Evolutionary conservation across 257 asterid species (phyloP), one percentile per base, ranked within the genome.

Genomic region (Solanum neorickii): DNA sequence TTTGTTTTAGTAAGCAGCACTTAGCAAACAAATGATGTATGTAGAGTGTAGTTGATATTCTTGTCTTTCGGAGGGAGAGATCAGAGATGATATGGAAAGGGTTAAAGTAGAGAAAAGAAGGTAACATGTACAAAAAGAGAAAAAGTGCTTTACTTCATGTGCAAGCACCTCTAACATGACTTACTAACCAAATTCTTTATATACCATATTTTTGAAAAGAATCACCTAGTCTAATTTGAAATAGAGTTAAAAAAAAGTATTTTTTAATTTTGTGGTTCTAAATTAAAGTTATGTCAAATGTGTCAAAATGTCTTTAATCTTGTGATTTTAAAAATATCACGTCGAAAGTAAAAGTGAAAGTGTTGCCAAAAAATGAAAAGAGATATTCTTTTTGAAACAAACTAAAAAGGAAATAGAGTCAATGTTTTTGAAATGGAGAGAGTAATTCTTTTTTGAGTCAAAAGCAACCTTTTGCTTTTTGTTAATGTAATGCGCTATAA

Each of bases 121-220:
- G 84, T 44, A 44, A 3, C 87, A 91, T 88, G 84, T 56, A 76
- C 59, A 23, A 52, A 72, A 86, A 2, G 59, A 83, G 83, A 87
- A 90, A 90, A 90, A 70, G 94, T 91, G 91, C 87, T 87, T 84
- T 91, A 91, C 95, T 93, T 95, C 90, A 89, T 91, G 90, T 82
- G 94, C 91, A 95, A 94, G 97, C 91, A 91, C 92, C 87, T 70
- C 88, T 70, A 70, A 44, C 62, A 83, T 87, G 60, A 14, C 9
- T 25, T 12, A 21, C 23, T 18, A 6, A n/a, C 13, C 60, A 35
- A 59, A 21, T 69, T 21, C 85, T 65, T 59, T 76, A 29, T 35
- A 73, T 29, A 70, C 75, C 52, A 88, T 83, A 83, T 59, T 6
- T 75, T 37, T 37, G 0, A 33, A 33, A 33, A 33, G 5, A 33